Evolutionary conservation across 202 grass and related monocot genomes (phyloP).

Genomic region (Cymbopogon flexuosus): DNA sequence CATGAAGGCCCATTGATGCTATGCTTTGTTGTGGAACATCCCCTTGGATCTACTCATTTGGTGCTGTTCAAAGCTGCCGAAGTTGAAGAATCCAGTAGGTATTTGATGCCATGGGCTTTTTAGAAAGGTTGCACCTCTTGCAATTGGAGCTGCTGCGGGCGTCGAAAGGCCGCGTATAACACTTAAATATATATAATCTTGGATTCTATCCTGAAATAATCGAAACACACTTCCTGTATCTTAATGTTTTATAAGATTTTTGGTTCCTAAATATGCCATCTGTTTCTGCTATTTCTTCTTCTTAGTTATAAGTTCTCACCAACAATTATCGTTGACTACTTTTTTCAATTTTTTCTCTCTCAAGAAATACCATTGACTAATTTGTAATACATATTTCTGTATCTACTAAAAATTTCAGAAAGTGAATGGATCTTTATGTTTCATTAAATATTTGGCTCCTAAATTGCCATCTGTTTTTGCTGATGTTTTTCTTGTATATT

Average conservation of each 20-base stretch:
- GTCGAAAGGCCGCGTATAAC: conserved; percentile 42
- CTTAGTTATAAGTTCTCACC: not conserved
- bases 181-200: conserved; percentile 26
- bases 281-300: not conserved
- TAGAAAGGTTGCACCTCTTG: conserved; percentile 10
- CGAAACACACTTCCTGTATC: not conserved
- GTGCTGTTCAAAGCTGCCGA: conserved; percentile 21
- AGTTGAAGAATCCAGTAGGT: conserved; percentile 39
- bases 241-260: conserved; percentile 4
- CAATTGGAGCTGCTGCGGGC: conserved; percentile 20
- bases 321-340: not conserved
- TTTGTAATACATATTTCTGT: not conserved
- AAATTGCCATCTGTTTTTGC: not conserved
- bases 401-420: not conserved
- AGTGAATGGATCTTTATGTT: not conserved
- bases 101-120: conserved; percentile 42
- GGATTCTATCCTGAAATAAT: not conserved
- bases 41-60: conserved; percentile 51
- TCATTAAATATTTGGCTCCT: not conserved
- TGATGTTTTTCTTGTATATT: not conserved
- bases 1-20: conserved; percentile 21
- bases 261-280: not conserved
- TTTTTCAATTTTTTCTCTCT: not conserved
- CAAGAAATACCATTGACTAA: not conserved
- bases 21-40: conserved; percentile 42